Evolutionary conservation across 257 asterid species (phyloP).

Genomic region (Solanum rostratum): DNA sequence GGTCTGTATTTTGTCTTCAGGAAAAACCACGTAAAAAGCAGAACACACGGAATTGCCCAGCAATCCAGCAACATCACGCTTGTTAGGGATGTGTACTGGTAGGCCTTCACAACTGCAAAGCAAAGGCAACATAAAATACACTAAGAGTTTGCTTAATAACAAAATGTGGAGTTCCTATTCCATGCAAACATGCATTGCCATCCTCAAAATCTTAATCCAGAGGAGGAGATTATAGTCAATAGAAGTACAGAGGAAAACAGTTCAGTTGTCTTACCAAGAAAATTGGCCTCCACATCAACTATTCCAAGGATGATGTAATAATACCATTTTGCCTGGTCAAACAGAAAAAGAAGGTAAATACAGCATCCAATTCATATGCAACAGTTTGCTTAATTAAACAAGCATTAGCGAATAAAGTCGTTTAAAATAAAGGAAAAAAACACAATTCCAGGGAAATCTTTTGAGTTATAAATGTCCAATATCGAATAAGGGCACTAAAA

Average conservation of each 20-base stretch:
- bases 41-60: conserved; percentile 93
- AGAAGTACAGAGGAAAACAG: not conserved
- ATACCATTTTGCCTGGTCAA: conserved; percentile 81
- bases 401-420: not conserved
- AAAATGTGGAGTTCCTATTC: not conserved
- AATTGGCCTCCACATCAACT: conserved; percentile 92
- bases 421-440: not conserved
- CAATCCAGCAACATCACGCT: conserved; percentile 95
- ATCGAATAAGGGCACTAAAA: not conserved
- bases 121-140: not conserved
- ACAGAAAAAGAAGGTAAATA: not conserved
- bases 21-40: conserved; percentile 74
- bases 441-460: not conserved
- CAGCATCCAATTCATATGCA: not conserved
- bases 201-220: not conserved
- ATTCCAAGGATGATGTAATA: conserved; percentile 71
- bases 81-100: conserved; percentile 87
- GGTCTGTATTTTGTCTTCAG: conserved; percentile 69
- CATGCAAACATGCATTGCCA: not conserved
- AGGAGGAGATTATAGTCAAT: not conserved
- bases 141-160: not conserved
- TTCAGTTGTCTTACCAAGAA: conserved; percentile 44
- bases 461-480: not conserved
- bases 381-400: not conserved
- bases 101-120: conserved; percentile 82